Evolutionary conservation across 208 protist species (phyloP).

Genomic region (Crithidia mellificae): DNA sequence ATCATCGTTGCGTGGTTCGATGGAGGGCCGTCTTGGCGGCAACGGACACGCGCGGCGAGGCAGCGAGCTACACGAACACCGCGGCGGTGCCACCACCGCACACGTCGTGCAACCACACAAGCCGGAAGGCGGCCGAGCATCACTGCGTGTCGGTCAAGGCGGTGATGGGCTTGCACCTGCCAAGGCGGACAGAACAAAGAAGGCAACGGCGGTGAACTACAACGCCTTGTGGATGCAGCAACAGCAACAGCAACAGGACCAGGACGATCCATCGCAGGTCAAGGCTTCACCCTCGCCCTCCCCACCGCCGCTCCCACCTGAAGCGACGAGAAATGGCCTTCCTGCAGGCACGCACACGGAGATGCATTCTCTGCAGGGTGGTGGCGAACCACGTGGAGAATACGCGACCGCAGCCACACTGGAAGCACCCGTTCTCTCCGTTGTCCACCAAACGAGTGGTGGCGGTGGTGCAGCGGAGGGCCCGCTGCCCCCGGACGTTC

Average conservation of each 20-base stretch:
- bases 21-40: background rate
- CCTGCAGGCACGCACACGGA: too few relatives aligned
- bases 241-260: conserved; percentile 26
- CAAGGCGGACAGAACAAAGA: conserved; percentile 6
- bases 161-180: background rate
- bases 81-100: conserved; percentile 3
- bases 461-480: conserved; percentile 42
- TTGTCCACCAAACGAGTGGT: background rate
- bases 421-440: too few relatives aligned
- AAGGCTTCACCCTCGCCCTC: background rate
- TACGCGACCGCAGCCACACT: too few relatives aligned
- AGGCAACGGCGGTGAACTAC: conserved; percentile 41
- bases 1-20: conserved; percentile 2
- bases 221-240: conserved; percentile 48
- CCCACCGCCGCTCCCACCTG: background rate
- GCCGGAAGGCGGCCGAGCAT: background rate
- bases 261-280: background rate
- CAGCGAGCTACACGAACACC: background rate
- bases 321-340: background rate
- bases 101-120: conserved; percentile 13
- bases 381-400: too few relatives aligned
- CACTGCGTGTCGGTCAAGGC: background rate
- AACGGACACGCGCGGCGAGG: background rate
- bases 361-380: too few relatives aligned
- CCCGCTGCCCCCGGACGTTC: conserved; percentile 74